phyloP scores from a whole-genome alignment of 768 basidiomycete genomes.

The Lactarius indigo region DNA sequence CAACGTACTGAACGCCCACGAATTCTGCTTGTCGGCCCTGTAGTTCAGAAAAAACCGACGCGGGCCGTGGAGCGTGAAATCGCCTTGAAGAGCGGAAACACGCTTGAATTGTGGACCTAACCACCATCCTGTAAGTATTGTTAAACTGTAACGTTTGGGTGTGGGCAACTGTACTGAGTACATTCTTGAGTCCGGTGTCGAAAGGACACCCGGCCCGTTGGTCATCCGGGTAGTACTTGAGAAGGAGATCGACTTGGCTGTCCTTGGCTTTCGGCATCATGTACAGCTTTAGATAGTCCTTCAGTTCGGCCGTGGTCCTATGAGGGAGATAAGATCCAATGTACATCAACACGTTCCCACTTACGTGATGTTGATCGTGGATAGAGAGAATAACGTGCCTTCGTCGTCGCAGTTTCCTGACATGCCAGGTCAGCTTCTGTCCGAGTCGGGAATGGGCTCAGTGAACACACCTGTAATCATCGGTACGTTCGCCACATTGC shows the following conservation, averaged over 20 bases:
- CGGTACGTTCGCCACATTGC: conserved; percentile 26
- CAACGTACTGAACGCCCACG: conserved; percentile 22
- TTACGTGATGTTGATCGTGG: conserved; percentile 32
- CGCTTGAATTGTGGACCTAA: conserved; percentile 25
- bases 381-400: conserved; percentile 44
- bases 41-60: conserved; percentile 18
- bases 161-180: conserved; percentile 30
- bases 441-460: background rate
- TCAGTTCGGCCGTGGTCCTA: conserved; percentile 6
- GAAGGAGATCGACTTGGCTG: conserved; percentile 22
- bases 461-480: conserved; percentile 25
- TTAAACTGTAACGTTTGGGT: background rate
- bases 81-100: conserved; percentile 19
- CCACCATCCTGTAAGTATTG: background rate
- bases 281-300: conserved; percentile 17
- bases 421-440: background rate
- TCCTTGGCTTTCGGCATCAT: conserved; percentile 29
- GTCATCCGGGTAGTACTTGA: conserved; percentile 27
- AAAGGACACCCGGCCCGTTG: conserved; percentile 22
- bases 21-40: conserved; percentile 15
- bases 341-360: conserved; percentile 1
- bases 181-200: conserved; percentile 22
- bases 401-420: conserved; percentile 56
- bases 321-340: background rate
- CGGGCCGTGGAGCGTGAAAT: conserved; percentile 25